Conservation (phyloP, 345 rosid genomes). For the Hypericum androsaemum region DNA sequence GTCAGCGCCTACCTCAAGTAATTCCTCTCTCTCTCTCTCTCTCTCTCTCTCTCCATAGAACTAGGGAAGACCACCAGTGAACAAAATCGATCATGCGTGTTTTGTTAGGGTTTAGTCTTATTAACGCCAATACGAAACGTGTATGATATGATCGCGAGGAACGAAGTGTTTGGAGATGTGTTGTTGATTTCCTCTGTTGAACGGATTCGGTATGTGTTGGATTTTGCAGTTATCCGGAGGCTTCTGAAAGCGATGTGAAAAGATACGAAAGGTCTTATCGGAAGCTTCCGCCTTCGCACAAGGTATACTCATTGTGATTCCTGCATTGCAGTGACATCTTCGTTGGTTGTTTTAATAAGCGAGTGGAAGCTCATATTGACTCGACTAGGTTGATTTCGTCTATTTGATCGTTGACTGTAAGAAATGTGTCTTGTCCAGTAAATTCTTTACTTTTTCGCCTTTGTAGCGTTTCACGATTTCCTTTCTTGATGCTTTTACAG, state of each 20-base stretch:
- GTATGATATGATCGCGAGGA: background rate
- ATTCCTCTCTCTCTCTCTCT: background rate
- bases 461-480: conserved; percentile 42
- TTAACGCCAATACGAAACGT: too few species aligned
- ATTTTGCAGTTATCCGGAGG: conserved; percentile 68
- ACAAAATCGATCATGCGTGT: too few species aligned
- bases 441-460: background rate
- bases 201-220: background rate
- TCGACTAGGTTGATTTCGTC: too few species aligned
- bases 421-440: too few species aligned
- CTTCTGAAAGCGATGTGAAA: conserved; percentile 75
- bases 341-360: too few species aligned
- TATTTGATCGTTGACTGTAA: too few species aligned
- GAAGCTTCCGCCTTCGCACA: conserved; percentile 69
- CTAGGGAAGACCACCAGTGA: too few species aligned
- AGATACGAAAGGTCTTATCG: conserved; percentile 68
- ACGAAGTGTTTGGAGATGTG: background rate
- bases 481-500: conserved; percentile 19
- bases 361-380: too few species aligned
- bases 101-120: too few species aligned
- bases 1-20: conserved; percentile 95
- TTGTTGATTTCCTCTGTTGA: too few species aligned
- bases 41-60: background rate
- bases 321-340: too few species aligned
- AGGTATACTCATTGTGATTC: conserved; percentile 28